Base-by-base conservation (phyloP, 2,329 filamentous ascomycete genomes). In the Neoascochyta sp. region DNA sequence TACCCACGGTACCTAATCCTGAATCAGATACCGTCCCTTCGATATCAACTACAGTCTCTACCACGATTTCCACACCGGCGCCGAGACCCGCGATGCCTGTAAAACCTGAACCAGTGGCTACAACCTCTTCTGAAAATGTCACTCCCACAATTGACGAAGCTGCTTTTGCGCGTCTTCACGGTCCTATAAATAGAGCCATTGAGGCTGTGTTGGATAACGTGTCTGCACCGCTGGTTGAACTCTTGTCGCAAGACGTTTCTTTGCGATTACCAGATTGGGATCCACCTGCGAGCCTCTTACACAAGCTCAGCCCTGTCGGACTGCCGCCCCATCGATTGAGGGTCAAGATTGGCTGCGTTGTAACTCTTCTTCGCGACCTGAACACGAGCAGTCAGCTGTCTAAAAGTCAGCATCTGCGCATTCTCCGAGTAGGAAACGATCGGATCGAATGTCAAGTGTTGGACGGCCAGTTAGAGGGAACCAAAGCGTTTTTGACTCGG, bases 271-370 rank as follows among this genome's bases (percentile, higher is more conserved):
- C 39, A 3, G 22, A 31, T 7, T 63, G 59, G 59, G 16, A 50
- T 16, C 59, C 59, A 4, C 32, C 43, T 7, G 27, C 36, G 1
- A 37, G 49, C 4, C 34, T 63, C 0, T 40, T 63, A 0, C 45
- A 62, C 33, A 59, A 53, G 32, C 29, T 63, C 9, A 57, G 58
- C 13, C 54, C 57, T 3, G n/a, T 40, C 9, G 53, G 50, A 2
- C 25, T 63, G 3, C 59, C 59, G 6, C 56, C 52, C 4, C 59
- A 63, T 37, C 49, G 59, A 9, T 38, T 63, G 15, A 52, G 57
- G 2, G 16, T 63, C 33, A 63, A 62, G 33, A 32, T 54, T 12
- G 59, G 57, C 6, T 60, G 57, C 27, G 30, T 48, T n/a, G 50
- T 61, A 0, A 37, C 34, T 1, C 39, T 60, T 5, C 45, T 63